Percentiles rank a stretch among this genome's conserved stretches.
Evolutionary conservation across 1,284 basidiomycete species (phyloP).

Genomic region (Macrocybe sp.): DNA sequence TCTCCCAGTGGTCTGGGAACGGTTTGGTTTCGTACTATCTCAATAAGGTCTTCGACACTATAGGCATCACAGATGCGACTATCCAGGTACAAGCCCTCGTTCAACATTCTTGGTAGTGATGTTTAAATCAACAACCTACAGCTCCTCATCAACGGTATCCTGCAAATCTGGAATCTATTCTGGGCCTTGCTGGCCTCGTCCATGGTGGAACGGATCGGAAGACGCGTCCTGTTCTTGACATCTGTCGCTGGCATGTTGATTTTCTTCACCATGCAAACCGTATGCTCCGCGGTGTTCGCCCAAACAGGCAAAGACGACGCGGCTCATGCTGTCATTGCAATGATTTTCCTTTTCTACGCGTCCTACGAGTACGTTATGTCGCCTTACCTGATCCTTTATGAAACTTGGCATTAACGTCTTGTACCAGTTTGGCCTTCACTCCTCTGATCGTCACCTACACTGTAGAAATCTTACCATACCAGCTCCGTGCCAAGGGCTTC

Average conservation of each 20-base stretch:
- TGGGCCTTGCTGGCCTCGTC: conserved; percentile 58
- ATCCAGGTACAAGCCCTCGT: conserved; percentile 37
- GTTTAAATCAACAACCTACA: conserved; percentile 13
- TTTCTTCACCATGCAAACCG: conserved; percentile 68
- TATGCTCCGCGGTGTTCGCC: conserved; percentile 62
- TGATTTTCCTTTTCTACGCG: conserved; percentile 74
- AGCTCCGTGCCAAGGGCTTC: conserved; percentile 75
- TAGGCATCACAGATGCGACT: conserved; percentile 62
- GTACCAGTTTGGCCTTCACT: conserved; percentile 59
- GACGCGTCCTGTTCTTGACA: conserved; percentile 60
- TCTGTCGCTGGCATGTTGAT: conserved; percentile 65
- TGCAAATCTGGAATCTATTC: conserved; percentile 71
- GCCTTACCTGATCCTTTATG: neutral
- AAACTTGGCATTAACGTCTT: neutral
- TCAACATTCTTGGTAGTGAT: neutral
- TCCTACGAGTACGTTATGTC: conserved; percentile 50
- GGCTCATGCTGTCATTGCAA: conserved; percentile 66
- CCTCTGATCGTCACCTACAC: conserved; percentile 74
- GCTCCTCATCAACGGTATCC: conserved; percentile 67
- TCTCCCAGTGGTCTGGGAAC: conserved; percentile 74
- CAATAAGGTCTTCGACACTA: conserved; percentile 62
- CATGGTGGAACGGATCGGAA: conserved; percentile 55
- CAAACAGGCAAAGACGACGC: conserved; percentile 35
- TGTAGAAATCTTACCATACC: conserved; percentile 69
- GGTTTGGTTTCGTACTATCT: conserved; percentile 77